Evolutionary conservation across 2,329 filamentous ascomycete species (phyloP).

Genomic region (Aspergillus tanneri): DNA sequence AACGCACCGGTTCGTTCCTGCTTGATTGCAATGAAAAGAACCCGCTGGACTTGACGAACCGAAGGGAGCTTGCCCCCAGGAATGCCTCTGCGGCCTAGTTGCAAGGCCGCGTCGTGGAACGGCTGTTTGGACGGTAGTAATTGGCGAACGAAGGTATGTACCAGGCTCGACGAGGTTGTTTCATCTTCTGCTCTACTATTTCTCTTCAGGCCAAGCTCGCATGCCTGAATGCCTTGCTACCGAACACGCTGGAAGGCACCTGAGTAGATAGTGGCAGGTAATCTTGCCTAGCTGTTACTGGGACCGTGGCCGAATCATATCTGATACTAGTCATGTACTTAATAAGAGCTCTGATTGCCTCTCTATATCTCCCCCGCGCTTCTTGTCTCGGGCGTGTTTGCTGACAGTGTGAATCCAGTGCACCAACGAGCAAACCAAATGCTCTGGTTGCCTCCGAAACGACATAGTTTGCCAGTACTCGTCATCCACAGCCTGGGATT

Average conservation of each 20-base stretch:
- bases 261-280: too few relatives aligned
- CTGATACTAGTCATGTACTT: too few relatives aligned
- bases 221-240: too few relatives aligned
- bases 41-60: too few relatives aligned
- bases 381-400: not conserved
- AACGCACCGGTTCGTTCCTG: too few relatives aligned
- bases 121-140: conserved; percentile 21
- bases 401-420: conserved; percentile 11
- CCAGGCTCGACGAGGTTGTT: not conserved
- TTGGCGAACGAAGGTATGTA: conserved; percentile 24
- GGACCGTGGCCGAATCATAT: too few relatives aligned
- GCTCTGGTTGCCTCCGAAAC: conserved; percentile 17
- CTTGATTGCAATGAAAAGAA: too few relatives aligned
- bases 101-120: conserved; percentile 17
- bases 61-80: conserved; percentile 3
- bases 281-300: too few relatives aligned
- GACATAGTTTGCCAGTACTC: conserved; percentile 18
- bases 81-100: conserved; percentile 20
- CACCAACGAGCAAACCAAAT: conserved; percentile 17
- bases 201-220: too few relatives aligned
- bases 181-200: not conserved
- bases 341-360: too few relatives aligned
- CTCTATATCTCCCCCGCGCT: not conserved
- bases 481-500: conserved; percentile 13
- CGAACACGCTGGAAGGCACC: too few relatives aligned